Conservation (phyloP, 2,329 filamentous ascomycete genomes). For the Fusarium pseudocircinatum region DNA sequence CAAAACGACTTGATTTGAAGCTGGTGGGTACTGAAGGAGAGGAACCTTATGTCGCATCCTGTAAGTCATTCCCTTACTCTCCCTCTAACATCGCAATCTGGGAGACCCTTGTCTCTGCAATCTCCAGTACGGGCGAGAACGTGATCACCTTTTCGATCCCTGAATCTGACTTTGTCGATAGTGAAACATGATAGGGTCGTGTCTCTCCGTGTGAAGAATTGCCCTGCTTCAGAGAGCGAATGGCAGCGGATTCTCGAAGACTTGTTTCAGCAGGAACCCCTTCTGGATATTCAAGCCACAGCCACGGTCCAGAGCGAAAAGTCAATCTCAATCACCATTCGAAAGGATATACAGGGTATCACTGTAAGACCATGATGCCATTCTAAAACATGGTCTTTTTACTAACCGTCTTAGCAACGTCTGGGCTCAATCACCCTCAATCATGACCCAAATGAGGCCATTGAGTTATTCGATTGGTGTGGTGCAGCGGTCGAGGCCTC, state of each 20-base stretch:
- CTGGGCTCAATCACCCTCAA: constrained; percentile 72
- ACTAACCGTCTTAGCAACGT: constrained; percentile 64
- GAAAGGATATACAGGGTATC: constrained; percentile 73
- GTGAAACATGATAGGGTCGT: constrained; percentile 67
- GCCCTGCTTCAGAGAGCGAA: constrained; percentile 67
- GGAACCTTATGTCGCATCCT: constrained; percentile 64
- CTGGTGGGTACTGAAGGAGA: constrained; percentile 75
- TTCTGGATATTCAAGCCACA: constrained; percentile 66
- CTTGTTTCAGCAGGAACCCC: constrained; percentile 62
- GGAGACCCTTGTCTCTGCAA: constrained; percentile 25
- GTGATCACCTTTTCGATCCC: constrained; percentile 23
- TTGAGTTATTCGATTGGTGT: constrained; percentile 78
- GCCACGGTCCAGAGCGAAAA: constrained; percentile 65
- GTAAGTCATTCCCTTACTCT: constrained; percentile 57
- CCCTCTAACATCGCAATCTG: constrained; percentile 22
- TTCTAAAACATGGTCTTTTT: constrained; percentile 16
- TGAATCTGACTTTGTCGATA: constrained; percentile 45
- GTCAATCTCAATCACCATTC: constrained; percentile 68
- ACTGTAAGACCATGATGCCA: constrained; percentile 59
- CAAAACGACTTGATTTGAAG: constrained; percentile 69
- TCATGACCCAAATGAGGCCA: constrained; percentile 64
- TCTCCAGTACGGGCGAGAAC: constrained; percentile 30
- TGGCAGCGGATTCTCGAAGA: constrained; percentile 71
- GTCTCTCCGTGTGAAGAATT: constrained; percentile 63
- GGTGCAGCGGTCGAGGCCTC: constrained; percentile 63